Evolutionary conservation across 768 basidiomycete genomes (phyloP).

Genomic region (Boletellus emodensis): DNA sequence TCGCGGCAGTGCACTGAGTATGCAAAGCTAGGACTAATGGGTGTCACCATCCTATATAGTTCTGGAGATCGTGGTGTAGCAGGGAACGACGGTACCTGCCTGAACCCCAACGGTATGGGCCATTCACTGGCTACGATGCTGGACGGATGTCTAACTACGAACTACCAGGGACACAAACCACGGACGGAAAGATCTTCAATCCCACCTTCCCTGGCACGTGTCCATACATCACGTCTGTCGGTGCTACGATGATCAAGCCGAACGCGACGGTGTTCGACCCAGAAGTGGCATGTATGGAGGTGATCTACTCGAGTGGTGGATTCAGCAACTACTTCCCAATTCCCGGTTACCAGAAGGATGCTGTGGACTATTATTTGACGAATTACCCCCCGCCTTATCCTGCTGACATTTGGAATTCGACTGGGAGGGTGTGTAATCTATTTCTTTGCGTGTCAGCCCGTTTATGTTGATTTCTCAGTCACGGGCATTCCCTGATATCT

Average conservation of each 20-base stretch:
- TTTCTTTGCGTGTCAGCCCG: conserved; percentile 17
- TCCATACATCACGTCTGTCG: conserved; percentile 44
- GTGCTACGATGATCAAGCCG: conserved; percentile 43
- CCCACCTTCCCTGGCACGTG: conserved; percentile 43
- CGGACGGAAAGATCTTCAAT: conserved; percentile 33
- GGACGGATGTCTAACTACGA: background rate
- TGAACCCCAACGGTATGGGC: conserved; percentile 25
- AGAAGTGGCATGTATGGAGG: conserved; percentile 30
- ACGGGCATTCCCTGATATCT: conserved; percentile 36
- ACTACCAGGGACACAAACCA: conserved; percentile 22
- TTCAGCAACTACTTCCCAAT: conserved; percentile 42
- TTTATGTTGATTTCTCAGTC: conserved; percentile 24
- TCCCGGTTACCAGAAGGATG: conserved; percentile 37
- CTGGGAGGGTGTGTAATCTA: conserved; percentile 12
- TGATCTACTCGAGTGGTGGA: conserved; percentile 30
- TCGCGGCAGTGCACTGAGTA: conserved; percentile 44
- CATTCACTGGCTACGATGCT: background rate
- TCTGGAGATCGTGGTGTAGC: conserved; percentile 47
- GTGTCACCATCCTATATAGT: conserved; percentile 40
- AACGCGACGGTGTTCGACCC: conserved; percentile 27
- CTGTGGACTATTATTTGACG: conserved; percentile 30
- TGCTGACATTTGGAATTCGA: conserved; percentile 23
- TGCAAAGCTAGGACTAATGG: conserved; percentile 42
- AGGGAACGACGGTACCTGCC: conserved; percentile 30
- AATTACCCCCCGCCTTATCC: conserved; percentile 29